Conservation (phyloP, 2,329 filamentous ascomycete species). For the Aspergillus quadrilineatus region DNA sequence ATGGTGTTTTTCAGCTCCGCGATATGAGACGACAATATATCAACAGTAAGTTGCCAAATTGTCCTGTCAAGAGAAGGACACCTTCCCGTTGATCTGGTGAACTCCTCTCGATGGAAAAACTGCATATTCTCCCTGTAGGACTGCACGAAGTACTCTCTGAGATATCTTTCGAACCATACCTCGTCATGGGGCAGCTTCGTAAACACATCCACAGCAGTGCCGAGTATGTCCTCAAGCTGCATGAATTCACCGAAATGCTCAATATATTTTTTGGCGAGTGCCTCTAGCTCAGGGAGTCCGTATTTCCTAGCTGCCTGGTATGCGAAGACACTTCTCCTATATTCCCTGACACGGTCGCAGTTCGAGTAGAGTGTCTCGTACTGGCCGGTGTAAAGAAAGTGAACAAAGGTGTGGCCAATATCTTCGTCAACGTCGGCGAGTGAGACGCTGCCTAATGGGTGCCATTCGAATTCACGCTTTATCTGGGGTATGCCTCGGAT, state of each 20-base stretch:
- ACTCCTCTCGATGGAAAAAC: too few species aligned
- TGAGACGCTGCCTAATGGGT: background rate
- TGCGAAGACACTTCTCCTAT: conserved; percentile 14
- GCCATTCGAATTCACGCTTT: background rate
- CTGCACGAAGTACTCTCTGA: background rate
- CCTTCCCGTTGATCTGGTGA: too few species aligned
- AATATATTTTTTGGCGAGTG: conserved; percentile 12
- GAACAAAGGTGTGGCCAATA: conserved; percentile 19
- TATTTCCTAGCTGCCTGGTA: conserved; percentile 21
- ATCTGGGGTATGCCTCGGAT: too few species aligned
- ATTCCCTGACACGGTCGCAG: conserved; percentile 14
- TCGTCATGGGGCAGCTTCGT: background rate
- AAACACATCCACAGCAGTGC: background rate
- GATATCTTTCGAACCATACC: background rate
- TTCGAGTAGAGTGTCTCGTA: conserved; percentile 16
- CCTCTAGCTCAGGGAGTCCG: conserved; percentile 10
- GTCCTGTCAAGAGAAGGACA: too few species aligned
- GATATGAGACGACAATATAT: too few species aligned
- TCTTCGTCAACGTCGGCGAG: conserved; percentile 26
- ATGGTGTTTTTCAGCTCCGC: too few species aligned
- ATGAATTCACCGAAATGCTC: conserved; percentile 13
- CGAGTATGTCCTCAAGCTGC: conserved; percentile 9
- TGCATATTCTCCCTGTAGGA: background rate
- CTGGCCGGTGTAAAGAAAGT: conserved; percentile 18
- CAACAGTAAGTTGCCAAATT: too few species aligned